phyloP scores from a whole-genome alignment of 176 grass and related monocot species.

The Lolium rigidum region DNA sequence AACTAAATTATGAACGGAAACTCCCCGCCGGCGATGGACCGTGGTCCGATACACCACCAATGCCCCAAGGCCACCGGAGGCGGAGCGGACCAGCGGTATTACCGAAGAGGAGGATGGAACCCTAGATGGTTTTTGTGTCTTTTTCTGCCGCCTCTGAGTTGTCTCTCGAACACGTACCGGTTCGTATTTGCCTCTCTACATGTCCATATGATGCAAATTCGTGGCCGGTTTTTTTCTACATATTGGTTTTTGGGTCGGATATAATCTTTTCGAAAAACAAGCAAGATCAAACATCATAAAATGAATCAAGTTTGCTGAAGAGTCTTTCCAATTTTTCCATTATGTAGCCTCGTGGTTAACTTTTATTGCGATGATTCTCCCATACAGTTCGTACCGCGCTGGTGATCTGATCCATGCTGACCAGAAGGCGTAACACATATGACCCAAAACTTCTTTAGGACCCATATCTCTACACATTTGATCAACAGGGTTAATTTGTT shows the following conservation, averaged over 20 bases:
- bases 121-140: too few species aligned
- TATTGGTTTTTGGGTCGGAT: neutral
- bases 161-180: too few species aligned
- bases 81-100: too few species aligned
- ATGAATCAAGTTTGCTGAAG: neutral
- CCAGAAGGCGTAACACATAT: neutral
- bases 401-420: conserved; percentile 44
- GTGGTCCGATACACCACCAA: too few species aligned
- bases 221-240: neutral
- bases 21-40: too few species aligned
- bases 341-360: neutral
- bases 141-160: too few species aligned
- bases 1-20: too few species aligned
- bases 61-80: too few species aligned
- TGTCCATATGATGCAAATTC: neutral
- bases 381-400: neutral
- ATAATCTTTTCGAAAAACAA: neutral
- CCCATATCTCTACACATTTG: neutral
- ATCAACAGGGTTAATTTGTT: neutral
- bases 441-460: neutral
- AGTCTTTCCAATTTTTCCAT: neutral
- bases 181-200: too few species aligned
- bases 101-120: too few species aligned
- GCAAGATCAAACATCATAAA: neutral
- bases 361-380: conserved; percentile 3